Evolutionary conservation across 768 basidiomycete genomes (phyloP).

Genomic region (Russula emetica): DNA sequence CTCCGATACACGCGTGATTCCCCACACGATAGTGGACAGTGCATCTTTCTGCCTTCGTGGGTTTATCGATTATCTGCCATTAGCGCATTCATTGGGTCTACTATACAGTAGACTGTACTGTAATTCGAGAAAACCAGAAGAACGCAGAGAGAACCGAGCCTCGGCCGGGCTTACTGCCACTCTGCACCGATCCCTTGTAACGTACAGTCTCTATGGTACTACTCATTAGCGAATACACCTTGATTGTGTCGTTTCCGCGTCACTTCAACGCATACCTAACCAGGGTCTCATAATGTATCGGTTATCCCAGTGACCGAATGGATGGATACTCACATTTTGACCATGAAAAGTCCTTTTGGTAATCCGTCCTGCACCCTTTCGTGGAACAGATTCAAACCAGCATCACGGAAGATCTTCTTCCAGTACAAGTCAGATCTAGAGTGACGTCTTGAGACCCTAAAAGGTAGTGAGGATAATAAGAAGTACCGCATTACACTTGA

Average conservation of each 20-base stretch:
- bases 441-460: constrained; percentile 16
- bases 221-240: background rate
- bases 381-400: constrained; percentile 65
- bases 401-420: constrained; percentile 67
- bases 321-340: constrained; percentile 66
- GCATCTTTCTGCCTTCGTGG: constrained; percentile 75
- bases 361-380: constrained; percentile 82
- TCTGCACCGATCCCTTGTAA: background rate
- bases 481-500: constrained; percentile 82
- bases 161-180: constrained; percentile 47
- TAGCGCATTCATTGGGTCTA: constrained; percentile 72
- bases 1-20: constrained; percentile 72
- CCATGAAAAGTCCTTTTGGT: constrained; percentile 72
- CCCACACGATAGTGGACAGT: constrained; percentile 92
- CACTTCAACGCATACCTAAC: constrained; percentile 57
- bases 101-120: constrained; percentile 58
- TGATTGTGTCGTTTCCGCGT: constrained; percentile 11
- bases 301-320: background rate
- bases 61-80: constrained; percentile 59
- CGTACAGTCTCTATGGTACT: constrained; percentile 3
- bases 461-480: constrained; percentile 3
- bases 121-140: constrained; percentile 69
- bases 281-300: background rate
- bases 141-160: constrained; percentile 57
- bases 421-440: constrained; percentile 78